Evolutionary conservation across 2,329 filamentous ascomycete genomes (phyloP), one percentile per base, ranked within the genome.

Genomic region (Epichloe sylvatica): DNA sequence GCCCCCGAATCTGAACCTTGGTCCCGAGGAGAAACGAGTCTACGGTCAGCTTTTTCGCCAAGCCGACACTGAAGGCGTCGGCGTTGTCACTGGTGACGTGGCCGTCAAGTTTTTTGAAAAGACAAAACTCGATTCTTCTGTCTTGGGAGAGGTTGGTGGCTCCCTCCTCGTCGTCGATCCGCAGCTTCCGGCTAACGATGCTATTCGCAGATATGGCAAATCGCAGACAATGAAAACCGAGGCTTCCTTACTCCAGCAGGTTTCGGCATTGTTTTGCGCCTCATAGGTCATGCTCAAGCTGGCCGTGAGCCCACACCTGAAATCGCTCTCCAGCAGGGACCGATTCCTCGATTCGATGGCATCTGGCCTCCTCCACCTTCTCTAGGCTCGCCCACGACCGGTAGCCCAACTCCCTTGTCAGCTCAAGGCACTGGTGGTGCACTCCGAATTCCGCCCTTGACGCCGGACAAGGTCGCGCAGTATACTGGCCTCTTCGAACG

Each of bases 91-190:
- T 17, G 92, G 92, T 67, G 92, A 98, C 68, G 78, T 94, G 53
- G 92, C 92, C 52, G 90, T 98, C 66, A 87, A 89, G 65, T 97
- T 98, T 74, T 98, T 98, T 64, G 90, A 97, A 69, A 92, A 92
- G 74, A 97, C 92, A 43, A 83, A 86, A 58, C 75, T 98, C 45
- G 81, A 91, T 53, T 87, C 90, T 49, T 81, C 86, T 54, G 76
- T 92, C 45, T 76, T 98, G 52, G 92, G 91, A 67, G 83, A 94
- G 79, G 86, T 91, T 70, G 58, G 80, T 73, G 5, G 2, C 12
- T 11, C 39, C 15, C 5, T 43, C 40, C 23, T 30, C 37, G 7
- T 25, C 42, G 4, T 9, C 13, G 34, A 11, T 21, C 33, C 9
- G 37, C 37, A 11, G 34, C 37, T 25, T 46, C 39, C 47, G 46